A percentile compares a stretch with the other conserved stretches of the same genome.
These are phyloP conservation scores for Guillardia theta DNA, from an alignment of 78 protist genomes.

Conservation along the genomic window DNA sequence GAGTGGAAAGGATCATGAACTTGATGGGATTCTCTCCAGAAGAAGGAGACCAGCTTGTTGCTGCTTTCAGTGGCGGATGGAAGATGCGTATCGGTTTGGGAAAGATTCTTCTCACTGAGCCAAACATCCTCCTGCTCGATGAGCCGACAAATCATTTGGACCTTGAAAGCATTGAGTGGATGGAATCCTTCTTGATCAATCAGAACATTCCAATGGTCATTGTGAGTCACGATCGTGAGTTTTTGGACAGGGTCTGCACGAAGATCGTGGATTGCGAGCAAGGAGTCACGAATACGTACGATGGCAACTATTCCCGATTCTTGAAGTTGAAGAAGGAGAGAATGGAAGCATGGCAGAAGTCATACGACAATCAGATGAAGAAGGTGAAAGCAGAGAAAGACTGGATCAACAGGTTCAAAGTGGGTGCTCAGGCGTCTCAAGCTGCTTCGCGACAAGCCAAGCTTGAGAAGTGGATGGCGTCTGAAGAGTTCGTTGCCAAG, in stretches of 20 bases:
- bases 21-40: conserved; percentile 4
- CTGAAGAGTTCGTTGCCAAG: not conserved
- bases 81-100: conserved; percentile 61
- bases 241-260: conserved; percentile 57
- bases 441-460: not conserved
- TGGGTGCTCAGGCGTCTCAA: not conserved
- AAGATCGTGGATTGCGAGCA: conserved; percentile 46
- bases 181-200: conserved; percentile 17
- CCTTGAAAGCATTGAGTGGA: conserved; percentile 46
- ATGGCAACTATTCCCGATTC: not conserved
- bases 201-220: conserved; percentile 37
- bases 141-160: conserved; percentile 37
- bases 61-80: conserved; percentile 59
- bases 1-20: not conserved
- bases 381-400: not conserved
- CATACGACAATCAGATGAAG: not conserved
- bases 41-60: not conserved
- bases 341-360: no score
- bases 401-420: conserved; percentile 1
- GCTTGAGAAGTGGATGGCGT: not conserved
- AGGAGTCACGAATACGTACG: not conserved
- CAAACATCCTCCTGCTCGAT: conserved; percentile 51
- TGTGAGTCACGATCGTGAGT: conserved; percentile 60
- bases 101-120: conserved; percentile 49
- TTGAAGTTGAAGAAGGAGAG: not conserved